Conservation (phyloP, 2,329 filamentous ascomycete genomes). For the Paraconiothyrium sp. region DNA sequence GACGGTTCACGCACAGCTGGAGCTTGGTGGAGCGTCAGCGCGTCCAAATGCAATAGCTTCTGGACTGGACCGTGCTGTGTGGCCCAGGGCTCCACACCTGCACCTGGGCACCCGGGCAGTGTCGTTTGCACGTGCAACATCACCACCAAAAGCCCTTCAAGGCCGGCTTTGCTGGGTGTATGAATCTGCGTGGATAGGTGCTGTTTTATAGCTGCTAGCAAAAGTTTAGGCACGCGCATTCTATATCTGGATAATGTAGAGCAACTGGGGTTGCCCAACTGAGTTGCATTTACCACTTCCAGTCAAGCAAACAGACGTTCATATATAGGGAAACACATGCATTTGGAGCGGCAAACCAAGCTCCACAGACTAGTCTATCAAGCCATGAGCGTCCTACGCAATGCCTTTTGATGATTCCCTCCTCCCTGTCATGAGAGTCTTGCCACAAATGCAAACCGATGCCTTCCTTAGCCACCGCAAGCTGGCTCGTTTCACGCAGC, state of each 20-base stretch:
- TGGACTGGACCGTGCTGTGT: slow-evolving; percentile 1
- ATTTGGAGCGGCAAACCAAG: slow-evolving; percentile 36
- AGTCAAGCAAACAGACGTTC: neutral
- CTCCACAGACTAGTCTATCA: slow-evolving; percentile 43
- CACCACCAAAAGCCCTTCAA: too few species aligned
- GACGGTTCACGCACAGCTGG: neutral
- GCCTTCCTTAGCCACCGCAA: slow-evolving; percentile 38
- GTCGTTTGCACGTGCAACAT: too few species aligned
- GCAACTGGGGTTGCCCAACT: too few species aligned
- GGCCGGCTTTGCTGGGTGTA: too few species aligned
- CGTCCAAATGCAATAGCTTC: neutral
- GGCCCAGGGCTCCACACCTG: neutral
- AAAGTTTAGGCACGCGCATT: too few species aligned
- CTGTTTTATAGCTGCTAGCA: too few species aligned
- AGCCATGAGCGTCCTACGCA: slow-evolving; percentile 42
- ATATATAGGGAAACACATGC: slow-evolving; percentile 27
- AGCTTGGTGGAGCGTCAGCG: neutral
- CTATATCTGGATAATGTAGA: neutral
- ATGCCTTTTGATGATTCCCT: slow-evolving; percentile 51
- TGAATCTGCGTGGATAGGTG: too few species aligned
- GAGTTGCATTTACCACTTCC: too few species aligned
- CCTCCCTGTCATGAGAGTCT: slow-evolving; percentile 46
- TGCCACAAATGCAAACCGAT: slow-evolving; percentile 43
- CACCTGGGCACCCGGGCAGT: too few species aligned
- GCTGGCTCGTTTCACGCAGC: slow-evolving; percentile 29